phyloP scores from a whole-genome alignment of 371 early-diverging fungal genomes.

The Mucor sp. region DNA sequence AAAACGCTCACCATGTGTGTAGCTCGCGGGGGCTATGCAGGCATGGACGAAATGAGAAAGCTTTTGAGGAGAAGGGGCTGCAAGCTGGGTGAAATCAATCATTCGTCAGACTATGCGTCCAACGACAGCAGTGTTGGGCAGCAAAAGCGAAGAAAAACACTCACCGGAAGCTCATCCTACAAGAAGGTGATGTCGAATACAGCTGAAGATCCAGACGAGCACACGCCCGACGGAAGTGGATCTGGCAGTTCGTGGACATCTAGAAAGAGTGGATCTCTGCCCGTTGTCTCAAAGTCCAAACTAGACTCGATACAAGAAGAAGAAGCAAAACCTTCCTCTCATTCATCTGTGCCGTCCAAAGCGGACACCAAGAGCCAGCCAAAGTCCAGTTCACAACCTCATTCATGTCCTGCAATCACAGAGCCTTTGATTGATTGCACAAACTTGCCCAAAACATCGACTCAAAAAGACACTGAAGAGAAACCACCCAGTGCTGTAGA shows the following conservation, averaged over 20 bases:
- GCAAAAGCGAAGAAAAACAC: neutral
- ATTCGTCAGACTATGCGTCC: neutral
- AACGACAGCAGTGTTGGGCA: neutral
- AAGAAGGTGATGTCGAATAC: neutral
- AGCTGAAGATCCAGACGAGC: neutral
- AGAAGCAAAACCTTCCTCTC: neutral
- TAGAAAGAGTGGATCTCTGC: neutral
- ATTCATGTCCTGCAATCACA: neutral
- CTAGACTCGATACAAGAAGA: neutral
- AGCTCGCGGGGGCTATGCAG: conserved; percentile 19
- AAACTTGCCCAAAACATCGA: neutral
- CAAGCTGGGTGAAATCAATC: neutral
- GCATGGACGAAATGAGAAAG: neutral
- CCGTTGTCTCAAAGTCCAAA: neutral
- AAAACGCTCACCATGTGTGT: conserved; percentile 24
- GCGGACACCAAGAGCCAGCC: neutral
- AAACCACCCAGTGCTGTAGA: neutral
- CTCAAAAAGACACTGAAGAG: neutral
- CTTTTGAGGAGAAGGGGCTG: neutral
- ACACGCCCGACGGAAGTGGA: neutral
- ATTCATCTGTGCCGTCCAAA: neutral
- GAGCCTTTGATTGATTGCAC: neutral
- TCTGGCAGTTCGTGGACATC: neutral
- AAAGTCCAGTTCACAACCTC: neutral
- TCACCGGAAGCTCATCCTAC: neutral